phyloP scores from a whole-genome alignment of 805 yeast species.

The Candida broadrunensis region DNA sequence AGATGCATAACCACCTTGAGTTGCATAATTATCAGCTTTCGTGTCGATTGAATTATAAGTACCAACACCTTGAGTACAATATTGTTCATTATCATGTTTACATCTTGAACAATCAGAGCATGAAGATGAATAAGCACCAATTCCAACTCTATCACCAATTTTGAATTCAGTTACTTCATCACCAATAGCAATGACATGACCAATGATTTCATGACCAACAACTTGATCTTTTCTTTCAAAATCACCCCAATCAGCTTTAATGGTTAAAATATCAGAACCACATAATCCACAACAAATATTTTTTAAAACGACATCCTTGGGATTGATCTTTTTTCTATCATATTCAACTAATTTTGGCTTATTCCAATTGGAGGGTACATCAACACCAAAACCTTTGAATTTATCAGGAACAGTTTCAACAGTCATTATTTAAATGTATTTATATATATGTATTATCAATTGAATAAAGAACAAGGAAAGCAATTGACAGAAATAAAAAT shows the following conservation, averaged over 20 bases:
- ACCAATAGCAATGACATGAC: slow-evolving; percentile 61
- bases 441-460: too few relatives aligned
- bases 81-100: slow-evolving; percentile 34
- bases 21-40: slow-evolving; percentile 22
- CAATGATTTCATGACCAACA: slow-evolving; percentile 67
- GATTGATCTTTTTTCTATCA: slow-evolving; percentile 21
- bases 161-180: slow-evolving; percentile 46
- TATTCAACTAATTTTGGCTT: slow-evolving; percentile 30
- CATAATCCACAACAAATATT: slow-evolving; percentile 65
- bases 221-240: slow-evolving; percentile 29
- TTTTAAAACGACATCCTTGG: slow-evolving; percentile 52
- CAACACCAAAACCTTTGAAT: slow-evolving; percentile 29
- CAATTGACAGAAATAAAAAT: too few relatives aligned
- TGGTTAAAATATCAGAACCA: slow-evolving; percentile 59
- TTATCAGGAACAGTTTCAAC: slow-evolving; percentile 6
- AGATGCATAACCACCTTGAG: slow-evolving; percentile 52
- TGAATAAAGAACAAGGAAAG: too few relatives aligned
- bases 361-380: slow-evolving; percentile 26
- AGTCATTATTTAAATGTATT: slow-evolving; percentile 5
- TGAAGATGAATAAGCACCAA: slow-evolving; percentile 66
- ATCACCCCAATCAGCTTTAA: slow-evolving; percentile 51
- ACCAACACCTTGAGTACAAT: slow-evolving; percentile 46
- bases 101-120: slow-evolving; percentile 65
- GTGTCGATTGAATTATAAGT: slow-evolving; percentile 52
- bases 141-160: slow-evolving; percentile 76